Evolutionary conservation across 2,329 filamentous ascomycete species (phyloP), one percentile per base, ranked within the genome.

Genomic region (Albophoma yamanashiensis): DNA sequence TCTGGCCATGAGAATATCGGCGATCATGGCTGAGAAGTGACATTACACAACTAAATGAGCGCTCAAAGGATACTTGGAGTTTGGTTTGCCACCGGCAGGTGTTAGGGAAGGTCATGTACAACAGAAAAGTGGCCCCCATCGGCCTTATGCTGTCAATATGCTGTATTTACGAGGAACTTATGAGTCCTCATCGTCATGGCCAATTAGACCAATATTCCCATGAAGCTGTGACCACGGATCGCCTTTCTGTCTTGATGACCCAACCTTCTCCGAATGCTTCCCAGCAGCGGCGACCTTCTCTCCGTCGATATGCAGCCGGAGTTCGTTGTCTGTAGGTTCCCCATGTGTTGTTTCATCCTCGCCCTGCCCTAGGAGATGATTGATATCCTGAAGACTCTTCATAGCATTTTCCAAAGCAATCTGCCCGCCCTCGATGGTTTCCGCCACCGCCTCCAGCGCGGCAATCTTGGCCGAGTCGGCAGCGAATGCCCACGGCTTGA

Each of bases 1-100:
- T 73, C 71, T 97, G 64, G 82, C 89, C 8, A 79, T 97, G 69
- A 86, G 90, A 68, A 89, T 96, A 76, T 90, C 90, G 0, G 84
- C 83, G 38, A 86, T 94, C 61, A 70, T 96, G 71, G 79, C 78
- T 50, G 78, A 78, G 50, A 73, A 73, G 65, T 76, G 60, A 56
- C 57, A 12, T 31, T n/a, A 11, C 31, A 57, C 47, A 14, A 56
- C 59, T 39, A 45, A 53, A 55, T 22, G 25, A 22, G 40, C 39
- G 57, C 9, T 31, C 47, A 20, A 15, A n/a, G 31, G 22, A 31
- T 25, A 52, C 22, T 1, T 55, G 55, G 61, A 62, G 60, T 58
- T 59, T 55, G 58, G 53, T 36, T 43, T 36, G 55, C 17, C 40
- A 27, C 58, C 39, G 57, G 27, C 17, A 57, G 57, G 58, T 25